Evolutionary conservation across 108 stramenopile species (phyloP).

Genomic region (Seminavis robusta): DNA sequence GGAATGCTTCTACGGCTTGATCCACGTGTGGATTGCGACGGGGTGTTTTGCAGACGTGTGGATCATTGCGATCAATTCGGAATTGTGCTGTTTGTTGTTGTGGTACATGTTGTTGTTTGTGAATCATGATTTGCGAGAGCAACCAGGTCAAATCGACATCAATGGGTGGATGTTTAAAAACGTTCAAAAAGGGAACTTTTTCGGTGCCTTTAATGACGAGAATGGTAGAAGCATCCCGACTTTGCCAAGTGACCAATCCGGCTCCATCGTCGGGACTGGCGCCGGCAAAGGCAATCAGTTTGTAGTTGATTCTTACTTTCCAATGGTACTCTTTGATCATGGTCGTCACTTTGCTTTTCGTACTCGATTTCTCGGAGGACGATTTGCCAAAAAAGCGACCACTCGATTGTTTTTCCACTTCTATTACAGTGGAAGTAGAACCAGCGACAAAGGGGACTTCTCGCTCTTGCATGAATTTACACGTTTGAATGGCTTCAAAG

Average conservation of each 20-base stretch:
- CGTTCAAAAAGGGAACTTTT: conserved; percentile 14
- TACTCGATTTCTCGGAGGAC: too few relatives aligned
- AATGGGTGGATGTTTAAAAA: conserved; percentile 13
- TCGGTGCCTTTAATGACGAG: conserved; percentile 40
- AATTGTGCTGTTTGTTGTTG: conserved; percentile 29
- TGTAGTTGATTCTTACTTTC: conserved; percentile 28
- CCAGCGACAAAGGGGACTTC: conserved; percentile 8
- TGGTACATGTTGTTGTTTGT: background rate
- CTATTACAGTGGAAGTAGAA: background rate
- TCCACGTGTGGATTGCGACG: conserved; percentile 55
- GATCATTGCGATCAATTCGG: conserved; percentile 30
- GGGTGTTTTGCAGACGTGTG: conserved; percentile 47
- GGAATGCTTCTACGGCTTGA: conserved; percentile 39
- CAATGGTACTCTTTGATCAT: conserved; percentile 55
- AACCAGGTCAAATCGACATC: conserved; percentile 72
- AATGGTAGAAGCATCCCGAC: conserved; percentile 25
- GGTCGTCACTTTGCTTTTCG: conserved; percentile 20
- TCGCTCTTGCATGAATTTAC: conserved; percentile 48
- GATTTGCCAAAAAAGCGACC: too few relatives aligned
- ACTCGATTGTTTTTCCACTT: conserved; percentile 6
- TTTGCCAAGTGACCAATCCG: conserved; percentile 18
- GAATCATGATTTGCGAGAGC: conserved; percentile 42
- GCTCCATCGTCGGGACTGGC: conserved; percentile 29
- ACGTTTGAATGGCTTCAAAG: conserved; percentile 40
- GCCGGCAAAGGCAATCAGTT: conserved; percentile 38